These are phyloP conservation scores for Cutaneotrichosporon dermatis DNA, from an alignment of 1,284 basidiomycete species.

Conservation along the genomic window DNA sequence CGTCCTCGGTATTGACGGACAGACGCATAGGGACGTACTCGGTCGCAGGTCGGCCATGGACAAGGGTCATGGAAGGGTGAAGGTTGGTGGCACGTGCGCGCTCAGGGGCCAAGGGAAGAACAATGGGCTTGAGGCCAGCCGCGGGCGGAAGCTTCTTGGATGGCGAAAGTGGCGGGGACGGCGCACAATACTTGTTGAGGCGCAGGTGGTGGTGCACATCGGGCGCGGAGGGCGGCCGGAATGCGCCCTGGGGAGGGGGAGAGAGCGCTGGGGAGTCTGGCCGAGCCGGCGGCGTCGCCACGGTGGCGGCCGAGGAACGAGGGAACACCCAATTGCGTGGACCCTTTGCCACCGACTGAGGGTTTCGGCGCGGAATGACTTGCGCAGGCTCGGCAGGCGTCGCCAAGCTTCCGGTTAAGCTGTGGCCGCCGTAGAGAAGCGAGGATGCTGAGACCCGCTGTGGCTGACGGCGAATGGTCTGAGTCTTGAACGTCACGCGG, in stretches of 20 bases:
- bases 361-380: conserved; percentile 4
- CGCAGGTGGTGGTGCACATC: conserved; percentile 42
- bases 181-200: conserved; percentile 45
- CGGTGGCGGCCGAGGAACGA: conserved; percentile 2
- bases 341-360: conserved; percentile 8
- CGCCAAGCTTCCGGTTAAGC: neutral
- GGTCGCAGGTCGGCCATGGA: conserved; percentile 41
- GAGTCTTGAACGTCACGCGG: conserved; percentile 49
- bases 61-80: conserved; percentile 25
- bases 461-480: conserved; percentile 13
- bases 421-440: neutral
- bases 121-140: neutral
- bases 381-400: no score
- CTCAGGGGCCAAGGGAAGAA: conserved; percentile 10
- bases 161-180: conserved; percentile 46
- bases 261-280: conserved; percentile 8
- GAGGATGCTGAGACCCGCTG: neutral
- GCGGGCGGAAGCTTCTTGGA: conserved; percentile 18
- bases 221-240: conserved; percentile 38
- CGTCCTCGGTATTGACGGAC: neutral
- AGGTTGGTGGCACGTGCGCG: conserved; percentile 1
- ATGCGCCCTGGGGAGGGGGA: conserved; percentile 33
- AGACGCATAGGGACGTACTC: neutral
- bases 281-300: neutral
- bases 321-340: conserved; percentile 39